Evolutionary conservation across 2,329 filamentous ascomycete genomes (phyloP), one percentile per base, ranked within the genome.

Genomic region (Tolypocladium tropicale): DNA sequence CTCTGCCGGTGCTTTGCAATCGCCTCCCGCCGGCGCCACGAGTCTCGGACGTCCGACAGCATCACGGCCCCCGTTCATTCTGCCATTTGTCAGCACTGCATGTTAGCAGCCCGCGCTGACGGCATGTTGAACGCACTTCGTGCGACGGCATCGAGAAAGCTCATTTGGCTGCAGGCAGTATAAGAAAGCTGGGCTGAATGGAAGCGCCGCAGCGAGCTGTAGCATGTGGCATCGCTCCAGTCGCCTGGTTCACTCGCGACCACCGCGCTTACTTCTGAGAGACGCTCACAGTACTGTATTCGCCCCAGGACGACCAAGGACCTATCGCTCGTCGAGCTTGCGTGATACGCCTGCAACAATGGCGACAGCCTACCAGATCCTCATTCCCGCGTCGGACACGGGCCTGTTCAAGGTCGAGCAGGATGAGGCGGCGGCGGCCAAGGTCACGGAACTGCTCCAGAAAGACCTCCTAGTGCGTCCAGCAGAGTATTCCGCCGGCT

Each of bases 371-470:
- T 74, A 72, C 59, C 74, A 70, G 16, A 77, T 85, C 53, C 65
- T 75, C 23, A 70, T 85, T 54, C 65, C 68, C 5, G 66, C 76
- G 2, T 67, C 75, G 3, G 74, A 82, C 54, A 78, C 77, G 0
- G 82, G 81, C 5, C 65, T 84, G 9, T 72, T 78, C 60, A 68
- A 68, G 9, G 57, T 75, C 67, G 58, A 74, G 59, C 71, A 81
- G 67, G 80, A 74, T 3, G 71, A 79, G 2, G 82, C 83, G 36
- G 78, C 84, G 0, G 88, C 90, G 0, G 72, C 75, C 41, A 84
- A 76, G 57, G 78, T 81, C 1, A 86, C 84, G 4, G 76, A 88
- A 59, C 71, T 95, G 4, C 73, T 96, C 21, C 89, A 95, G 67
- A 74, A 84, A 56, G 91, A 96, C 65, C 79, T 94, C 60, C 81